Percentiles rank a stretch among this genome's conserved stretches.
phyloP scores from a whole-genome alignment of 2,329 filamentous ascomycete species.

The Hymenoscyphus occultus region DNA sequence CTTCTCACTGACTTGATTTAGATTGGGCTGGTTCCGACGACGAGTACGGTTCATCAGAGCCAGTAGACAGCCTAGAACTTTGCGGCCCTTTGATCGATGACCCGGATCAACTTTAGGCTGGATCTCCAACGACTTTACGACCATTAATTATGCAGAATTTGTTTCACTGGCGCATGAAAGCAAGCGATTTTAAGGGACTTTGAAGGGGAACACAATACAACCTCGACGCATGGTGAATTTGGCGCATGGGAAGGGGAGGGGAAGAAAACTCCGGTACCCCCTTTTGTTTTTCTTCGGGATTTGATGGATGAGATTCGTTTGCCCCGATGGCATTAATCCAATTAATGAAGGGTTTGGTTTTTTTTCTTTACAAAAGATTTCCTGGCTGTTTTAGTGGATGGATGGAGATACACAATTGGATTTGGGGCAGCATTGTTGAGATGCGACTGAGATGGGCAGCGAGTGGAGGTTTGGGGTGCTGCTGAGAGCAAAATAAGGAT shows the following conservation, averaged over 20 bases:
- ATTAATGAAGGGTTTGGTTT: background rate
- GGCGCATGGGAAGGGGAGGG: background rate
- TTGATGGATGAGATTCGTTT: background rate
- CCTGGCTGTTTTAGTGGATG: background rate
- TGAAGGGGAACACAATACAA: background rate
- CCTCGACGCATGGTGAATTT: background rate
- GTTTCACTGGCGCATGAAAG: background rate
- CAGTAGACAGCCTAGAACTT: slow-evolving; percentile 48
- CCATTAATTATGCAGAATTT: background rate
- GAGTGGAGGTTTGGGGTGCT: background rate
- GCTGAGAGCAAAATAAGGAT: background rate
- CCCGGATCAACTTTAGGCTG: slow-evolving; percentile 17
- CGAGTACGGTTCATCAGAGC: slow-evolving; percentile 50
- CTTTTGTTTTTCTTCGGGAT: background rate
- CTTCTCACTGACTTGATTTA: slow-evolving; percentile 11
- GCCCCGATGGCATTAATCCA: background rate
- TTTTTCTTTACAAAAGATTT: background rate
- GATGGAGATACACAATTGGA: background rate
- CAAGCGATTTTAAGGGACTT: slow-evolving; percentile 1
- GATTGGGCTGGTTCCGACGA: slow-evolving; percentile 37
- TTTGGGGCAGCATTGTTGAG: background rate
- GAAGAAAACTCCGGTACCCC: background rate
- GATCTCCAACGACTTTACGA: slow-evolving; percentile 5
- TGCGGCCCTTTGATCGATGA: slow-evolving; percentile 44
- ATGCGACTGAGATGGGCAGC: background rate